Conservation (phyloP, 2,329 filamentous ascomycete genomes). For the Pseudogymnoascus verrucosus region DNA sequence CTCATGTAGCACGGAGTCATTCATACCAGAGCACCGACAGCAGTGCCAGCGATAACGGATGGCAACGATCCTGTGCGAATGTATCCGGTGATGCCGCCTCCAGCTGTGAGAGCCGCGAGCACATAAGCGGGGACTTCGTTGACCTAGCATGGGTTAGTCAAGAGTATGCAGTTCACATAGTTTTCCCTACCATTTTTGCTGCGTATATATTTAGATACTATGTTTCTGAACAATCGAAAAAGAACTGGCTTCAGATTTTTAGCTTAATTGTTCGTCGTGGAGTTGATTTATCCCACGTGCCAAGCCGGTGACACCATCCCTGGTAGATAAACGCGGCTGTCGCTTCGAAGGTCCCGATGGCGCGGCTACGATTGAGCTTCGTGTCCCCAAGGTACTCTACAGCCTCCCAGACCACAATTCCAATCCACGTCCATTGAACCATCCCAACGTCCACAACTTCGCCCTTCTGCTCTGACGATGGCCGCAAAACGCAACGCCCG, state of each 20-base stretch:
- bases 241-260: not conserved
- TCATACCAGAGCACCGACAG: constrained; percentile 61
- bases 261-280: not conserved
- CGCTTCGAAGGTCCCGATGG: not conserved
- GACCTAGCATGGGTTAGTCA: constrained; percentile 18
- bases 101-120: constrained; percentile 73
- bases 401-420: constrained; percentile 2
- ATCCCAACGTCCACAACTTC: constrained; percentile 15
- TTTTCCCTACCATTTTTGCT: not conserved
- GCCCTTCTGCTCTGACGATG: constrained; percentile 30
- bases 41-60: constrained; percentile 75
- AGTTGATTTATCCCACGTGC: not conserved
- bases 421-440: constrained; percentile 1
- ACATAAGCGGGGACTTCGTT: constrained; percentile 61
- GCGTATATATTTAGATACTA: not conserved
- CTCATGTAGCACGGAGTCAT: not conserved
- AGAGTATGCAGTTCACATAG: not conserved
- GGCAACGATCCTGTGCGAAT: constrained; percentile 76
- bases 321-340: constrained; percentile 4
- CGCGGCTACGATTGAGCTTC: constrained; percentile 20
- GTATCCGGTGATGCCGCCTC: constrained; percentile 83
- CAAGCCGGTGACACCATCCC: constrained; percentile 2
- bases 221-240: not conserved
- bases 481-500: constrained; percentile 42
- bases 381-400: constrained; percentile 20